phyloP scores from a whole-genome alignment of 2,329 filamentous ascomycete species.

The Sporothrix dimorphospora region DNA sequence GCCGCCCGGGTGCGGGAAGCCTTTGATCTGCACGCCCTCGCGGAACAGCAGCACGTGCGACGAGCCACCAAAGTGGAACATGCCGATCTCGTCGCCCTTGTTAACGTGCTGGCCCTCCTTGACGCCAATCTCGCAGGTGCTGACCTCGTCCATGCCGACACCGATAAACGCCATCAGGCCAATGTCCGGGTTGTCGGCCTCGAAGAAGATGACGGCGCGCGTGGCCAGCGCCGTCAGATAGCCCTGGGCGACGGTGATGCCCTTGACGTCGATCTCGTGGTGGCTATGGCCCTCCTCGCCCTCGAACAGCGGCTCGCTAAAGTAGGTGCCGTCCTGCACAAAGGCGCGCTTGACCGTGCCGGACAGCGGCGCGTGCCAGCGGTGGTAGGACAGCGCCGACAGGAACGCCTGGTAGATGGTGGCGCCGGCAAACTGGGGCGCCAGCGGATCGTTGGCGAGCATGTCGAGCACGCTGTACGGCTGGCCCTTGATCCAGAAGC shows the following conservation, averaged over 20 bases:
- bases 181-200: constrained; percentile 68
- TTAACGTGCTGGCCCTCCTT: constrained; percentile 64
- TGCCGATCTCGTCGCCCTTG: constrained; percentile 73
- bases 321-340: constrained; percentile 68
- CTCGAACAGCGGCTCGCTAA: constrained; percentile 58
- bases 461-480: constrained; percentile 68
- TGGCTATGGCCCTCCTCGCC: constrained; percentile 29
- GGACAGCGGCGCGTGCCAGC: constrained; percentile 71
- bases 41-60: constrained; percentile 71
- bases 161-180: constrained; percentile 72
- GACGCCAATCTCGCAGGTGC: constrained; percentile 71
- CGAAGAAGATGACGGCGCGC: constrained; percentile 69
- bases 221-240: constrained; percentile 71
- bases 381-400: constrained; percentile 68
- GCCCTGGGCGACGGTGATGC: constrained; percentile 59
- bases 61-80: constrained; percentile 81
- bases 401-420: constrained; percentile 74
- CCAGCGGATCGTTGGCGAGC: constrained; percentile 59
- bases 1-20: constrained; percentile 40
- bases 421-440: constrained; percentile 61
- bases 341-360: constrained; percentile 63
- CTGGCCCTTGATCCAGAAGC: constrained; percentile 71
- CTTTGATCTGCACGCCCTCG: constrained; percentile 54
- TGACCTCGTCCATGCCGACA: constrained; percentile 78
- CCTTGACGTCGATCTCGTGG: constrained; percentile 45